A percentile compares a stretch with the other conserved stretches of the same genome.
Evolutionary conservation across 2,329 filamentous ascomycete genomes (phyloP).

Genomic region (Paecilomyces fulvus): DNA sequence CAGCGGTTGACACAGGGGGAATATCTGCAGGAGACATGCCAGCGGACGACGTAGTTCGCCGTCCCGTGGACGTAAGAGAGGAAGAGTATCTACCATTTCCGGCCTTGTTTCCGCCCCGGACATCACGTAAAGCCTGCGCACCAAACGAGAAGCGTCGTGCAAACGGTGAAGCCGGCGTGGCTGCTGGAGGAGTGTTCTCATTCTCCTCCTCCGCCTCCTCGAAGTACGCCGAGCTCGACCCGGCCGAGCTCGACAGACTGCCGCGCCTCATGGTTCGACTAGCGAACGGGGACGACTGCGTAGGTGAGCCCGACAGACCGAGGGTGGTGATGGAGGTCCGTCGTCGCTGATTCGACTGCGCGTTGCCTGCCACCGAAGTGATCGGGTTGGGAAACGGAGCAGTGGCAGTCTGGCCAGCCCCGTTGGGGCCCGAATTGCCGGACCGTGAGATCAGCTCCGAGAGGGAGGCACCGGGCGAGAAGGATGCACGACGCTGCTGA

Average conservation of each 20-base stretch:
- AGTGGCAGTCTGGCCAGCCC: slow-evolving; percentile 5
- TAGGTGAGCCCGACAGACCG: slow-evolving; percentile 66
- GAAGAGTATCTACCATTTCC: slow-evolving; percentile 50
- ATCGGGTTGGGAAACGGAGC: slow-evolving; percentile 40
- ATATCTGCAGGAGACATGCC: slow-evolving; percentile 12
- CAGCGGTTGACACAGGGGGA: slow-evolving; percentile 18
- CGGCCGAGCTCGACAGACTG: slow-evolving; percentile 58
- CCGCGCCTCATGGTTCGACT: slow-evolving; percentile 50
- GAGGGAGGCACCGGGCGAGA: slow-evolving; percentile 33
- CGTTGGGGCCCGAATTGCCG: slow-evolving; percentile 11
- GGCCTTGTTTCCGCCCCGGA: slow-evolving; percentile 57
- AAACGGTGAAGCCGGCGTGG: slow-evolving; percentile 58
- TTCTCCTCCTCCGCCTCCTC: slow-evolving; percentile 50
- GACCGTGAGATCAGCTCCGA: slow-evolving; percentile 32
- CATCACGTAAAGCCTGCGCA: slow-evolving; percentile 65
- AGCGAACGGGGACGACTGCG: slow-evolving; percentile 41
- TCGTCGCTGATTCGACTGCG: slow-evolving; percentile 47
- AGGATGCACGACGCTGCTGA: slow-evolving; percentile 39
- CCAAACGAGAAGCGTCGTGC: slow-evolving; percentile 85
- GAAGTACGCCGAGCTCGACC: slow-evolving; percentile 29
- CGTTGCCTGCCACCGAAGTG: slow-evolving; percentile 39
- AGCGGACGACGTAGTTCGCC: slow-evolving; percentile 18
- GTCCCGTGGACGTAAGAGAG: slow-evolving; percentile 19
- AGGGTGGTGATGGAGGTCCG: slow-evolving; percentile 67
- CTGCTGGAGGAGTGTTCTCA: slow-evolving; percentile 47